Conservation (phyloP, 176 grass and related monocot genomes). For the Typha latifolia region DNA sequence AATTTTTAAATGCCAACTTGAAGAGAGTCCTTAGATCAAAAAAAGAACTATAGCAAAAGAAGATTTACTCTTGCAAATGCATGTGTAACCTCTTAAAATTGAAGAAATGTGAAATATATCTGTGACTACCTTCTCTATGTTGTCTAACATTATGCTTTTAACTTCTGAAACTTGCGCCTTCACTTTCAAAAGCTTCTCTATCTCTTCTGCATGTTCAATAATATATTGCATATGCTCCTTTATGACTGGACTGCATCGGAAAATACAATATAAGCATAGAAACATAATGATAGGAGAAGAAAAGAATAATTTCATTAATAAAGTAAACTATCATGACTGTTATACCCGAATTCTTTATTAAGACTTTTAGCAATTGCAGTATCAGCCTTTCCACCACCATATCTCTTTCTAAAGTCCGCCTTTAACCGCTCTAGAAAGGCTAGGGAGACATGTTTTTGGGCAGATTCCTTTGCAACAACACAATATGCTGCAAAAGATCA, state of each 20-base stretch:
- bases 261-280: constrained; percentile 14
- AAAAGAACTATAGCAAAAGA: background rate
- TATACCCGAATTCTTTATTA: constrained; percentile 91
- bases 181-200: constrained; percentile 80
- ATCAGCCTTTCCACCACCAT: constrained; percentile 90
- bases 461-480: constrained; percentile 78
- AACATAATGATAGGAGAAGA: background rate
- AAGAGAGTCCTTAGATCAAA: background rate
- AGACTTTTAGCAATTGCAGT: constrained; percentile 87
- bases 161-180: constrained; percentile 95
- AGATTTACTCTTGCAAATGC: background rate
- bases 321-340: background rate
- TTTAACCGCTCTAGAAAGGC: constrained; percentile 83
- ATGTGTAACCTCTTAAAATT: background rate
- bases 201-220: constrained; percentile 82
- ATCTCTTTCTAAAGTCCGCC: constrained; percentile 88
- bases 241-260: constrained; percentile 59
- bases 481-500: constrained; percentile 61
- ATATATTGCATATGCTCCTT: constrained; percentile 93
- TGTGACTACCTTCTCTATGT: constrained; percentile 71
- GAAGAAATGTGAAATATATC: background rate
- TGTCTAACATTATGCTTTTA: constrained; percentile 91
- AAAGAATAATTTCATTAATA: too few species aligned
- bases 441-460: constrained; percentile 64
- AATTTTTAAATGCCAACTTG: background rate